Conservation (phyloP, 495 filamentous ascomycete species). For the Podospora appendiculata region DNA sequence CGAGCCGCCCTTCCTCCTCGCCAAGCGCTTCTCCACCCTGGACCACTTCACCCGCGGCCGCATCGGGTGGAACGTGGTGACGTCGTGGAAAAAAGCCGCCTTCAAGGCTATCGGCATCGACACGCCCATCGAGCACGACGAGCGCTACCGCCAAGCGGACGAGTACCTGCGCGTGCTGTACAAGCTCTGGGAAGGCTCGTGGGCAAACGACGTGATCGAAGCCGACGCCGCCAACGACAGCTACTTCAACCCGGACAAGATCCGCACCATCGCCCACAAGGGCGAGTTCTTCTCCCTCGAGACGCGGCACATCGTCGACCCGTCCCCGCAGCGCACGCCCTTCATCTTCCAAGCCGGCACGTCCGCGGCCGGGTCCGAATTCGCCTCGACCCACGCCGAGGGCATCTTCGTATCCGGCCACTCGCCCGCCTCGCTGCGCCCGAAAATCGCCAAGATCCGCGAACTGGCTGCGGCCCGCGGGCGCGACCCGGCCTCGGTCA, state of each 20-base stretch:
- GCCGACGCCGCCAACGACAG: conserved; percentile 41
- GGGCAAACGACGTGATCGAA: conserved; percentile 46
- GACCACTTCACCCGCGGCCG: conserved; percentile 54
- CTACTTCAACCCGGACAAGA: conserved; percentile 47
- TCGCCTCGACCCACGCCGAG: conserved; percentile 56
- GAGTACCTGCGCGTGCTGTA: conserved; percentile 54
- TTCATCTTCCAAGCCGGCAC: conserved; percentile 60
- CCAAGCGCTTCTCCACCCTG: conserved; percentile 54
- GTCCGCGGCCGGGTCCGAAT: conserved; percentile 47
- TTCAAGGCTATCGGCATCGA: conserved; percentile 52
- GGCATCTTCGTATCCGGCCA: conserved; percentile 56
- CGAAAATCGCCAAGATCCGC: conserved; percentile 50
- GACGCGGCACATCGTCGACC: conserved; percentile 48
- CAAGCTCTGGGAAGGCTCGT: conserved; percentile 56
- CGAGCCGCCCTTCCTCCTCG: conserved; percentile 50
- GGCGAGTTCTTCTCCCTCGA: conserved; percentile 50
- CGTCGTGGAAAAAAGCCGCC: conserved; percentile 51
- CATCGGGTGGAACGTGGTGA: conserved; percentile 61
- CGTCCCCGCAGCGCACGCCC: conserved; percentile 55
- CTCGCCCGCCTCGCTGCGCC: conserved; percentile 39
- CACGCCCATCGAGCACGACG: conserved; percentile 50
- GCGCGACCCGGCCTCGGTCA: conserved; percentile 48
- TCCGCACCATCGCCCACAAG: conserved; percentile 51
- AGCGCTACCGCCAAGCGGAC: conserved; percentile 53
- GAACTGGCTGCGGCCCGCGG: conserved; percentile 44